Evolutionary conservation across 495 filamentous ascomycete species (phyloP).

Genomic region (Aspergillus kassunensis): DNA sequence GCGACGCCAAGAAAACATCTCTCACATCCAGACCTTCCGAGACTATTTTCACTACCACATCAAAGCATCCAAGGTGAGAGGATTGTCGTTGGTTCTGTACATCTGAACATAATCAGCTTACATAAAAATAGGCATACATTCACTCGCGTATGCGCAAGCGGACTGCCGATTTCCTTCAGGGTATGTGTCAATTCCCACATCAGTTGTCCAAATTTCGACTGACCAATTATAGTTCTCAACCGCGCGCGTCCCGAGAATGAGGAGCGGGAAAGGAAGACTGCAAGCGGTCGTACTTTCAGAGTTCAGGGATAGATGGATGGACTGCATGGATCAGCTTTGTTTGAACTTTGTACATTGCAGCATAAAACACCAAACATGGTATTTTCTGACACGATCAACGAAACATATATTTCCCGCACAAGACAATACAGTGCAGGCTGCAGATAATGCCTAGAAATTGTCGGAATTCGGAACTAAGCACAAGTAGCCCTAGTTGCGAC

Average conservation of each 20-base stretch:
- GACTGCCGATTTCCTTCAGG: slow-evolving; percentile 97
- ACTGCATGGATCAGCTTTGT: slow-evolving; percentile 14
- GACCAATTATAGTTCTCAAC: slow-evolving; percentile 63
- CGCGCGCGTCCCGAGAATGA: slow-evolving; percentile 90
- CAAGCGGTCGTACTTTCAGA: slow-evolving; percentile 91
- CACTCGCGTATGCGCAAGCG: slow-evolving; percentile 95
- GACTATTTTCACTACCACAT: slow-evolving; percentile 99
- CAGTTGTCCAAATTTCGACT: slow-evolving; percentile 16
- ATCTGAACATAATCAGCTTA: slow-evolving; percentile 14
- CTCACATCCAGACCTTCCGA: slow-evolving; percentile 98
- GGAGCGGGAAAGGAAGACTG: slow-evolving; percentile 97
- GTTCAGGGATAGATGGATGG: slow-evolving; percentile 50
- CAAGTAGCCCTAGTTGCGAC: not conserved
- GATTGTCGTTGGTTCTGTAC: not conserved
- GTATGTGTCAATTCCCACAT: slow-evolving; percentile 38
- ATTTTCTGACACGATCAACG: slow-evolving; percentile 4
- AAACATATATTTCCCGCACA: not conserved
- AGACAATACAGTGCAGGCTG: slow-evolving; percentile 11
- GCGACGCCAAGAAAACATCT: slow-evolving; percentile 89
- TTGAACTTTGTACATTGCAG: slow-evolving; percentile 14
- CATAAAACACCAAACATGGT: slow-evolving; percentile 2
- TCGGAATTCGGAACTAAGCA: not conserved
- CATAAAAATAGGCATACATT: slow-evolving; percentile 71
- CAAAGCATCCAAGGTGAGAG: slow-evolving; percentile 84
- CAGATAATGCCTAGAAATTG: not conserved